Evolutionary conservation across 768 basidiomycete species (phyloP), one percentile per base, ranked within the genome.

Genomic region (Hygrophoropsis aurantiaca): DNA sequence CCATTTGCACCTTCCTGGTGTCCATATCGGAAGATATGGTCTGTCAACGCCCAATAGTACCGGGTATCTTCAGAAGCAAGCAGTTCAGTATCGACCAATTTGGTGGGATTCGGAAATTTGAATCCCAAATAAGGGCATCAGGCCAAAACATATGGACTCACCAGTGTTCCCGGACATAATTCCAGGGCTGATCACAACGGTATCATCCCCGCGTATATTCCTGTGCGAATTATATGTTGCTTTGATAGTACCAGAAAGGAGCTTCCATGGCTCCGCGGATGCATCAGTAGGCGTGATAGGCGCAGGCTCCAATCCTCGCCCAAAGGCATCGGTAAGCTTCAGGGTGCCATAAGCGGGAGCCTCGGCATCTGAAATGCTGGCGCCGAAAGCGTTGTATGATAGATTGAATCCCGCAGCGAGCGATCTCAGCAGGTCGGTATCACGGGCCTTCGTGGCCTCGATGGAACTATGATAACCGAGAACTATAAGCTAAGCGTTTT

Each of bases 21-120:
- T 16, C 59, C 62, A 47, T 88, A 90, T 16, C 87, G 80, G 75
- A 86, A 88, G 51, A 90, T 88, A 54, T 87, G 84, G 42, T 48
- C 51, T 2, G 65, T 65, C 15, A 72, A 55, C 42, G 67, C 63
- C 75, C 77, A 76, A 54, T 78, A 78, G 50, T 58, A 70, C n/a
- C 58, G 57, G 13, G 75, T 77, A 45, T 78, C 76, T 74, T 50
- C 19, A 25, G 10, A 21, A 40, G n/a, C n/a, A n/a, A n/a, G n/a
- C n/a, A n/a, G n/a, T n/a, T n/a, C n/a, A n/a, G n/a, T n/a, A n/a
- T n/a, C 25, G 21, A 16, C 33, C 44, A 33, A 40, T 32, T 15
- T 42, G 19, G 15, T 38, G 7, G 10, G 10, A 18, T 13, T 19
- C 10, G 15, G 35, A 51, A 41, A 19, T 33, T 33, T 38, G 20